Conservation (phyloP, 257 asterid species). For the Solanum megistacrolobum region DNA sequence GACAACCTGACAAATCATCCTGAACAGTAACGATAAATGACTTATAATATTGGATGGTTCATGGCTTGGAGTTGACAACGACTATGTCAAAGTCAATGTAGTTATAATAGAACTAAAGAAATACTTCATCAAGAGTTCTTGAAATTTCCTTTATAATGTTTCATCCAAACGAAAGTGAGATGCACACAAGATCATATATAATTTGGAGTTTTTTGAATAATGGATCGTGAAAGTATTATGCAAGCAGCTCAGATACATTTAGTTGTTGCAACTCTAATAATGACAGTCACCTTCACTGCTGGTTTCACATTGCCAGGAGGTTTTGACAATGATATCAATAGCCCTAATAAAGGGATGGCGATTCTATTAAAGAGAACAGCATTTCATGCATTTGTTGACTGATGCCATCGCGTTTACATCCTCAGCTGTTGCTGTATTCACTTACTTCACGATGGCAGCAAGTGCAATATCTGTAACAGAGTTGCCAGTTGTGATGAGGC, state of each 20-base stretch:
- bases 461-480: background rate
- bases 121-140: background rate
- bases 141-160: background rate
- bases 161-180: background rate
- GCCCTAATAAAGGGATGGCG: background rate
- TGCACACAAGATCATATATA: background rate
- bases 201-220: background rate
- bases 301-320: constrained; percentile 18
- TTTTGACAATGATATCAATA: background rate
- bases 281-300: constrained; percentile 8
- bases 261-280: background rate
- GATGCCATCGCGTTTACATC: background rate
- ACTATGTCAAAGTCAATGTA: background rate
- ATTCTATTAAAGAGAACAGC: background rate
- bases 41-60: background rate
- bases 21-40: background rate
- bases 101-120: background rate
- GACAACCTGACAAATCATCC: background rate
- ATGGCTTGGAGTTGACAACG: background rate
- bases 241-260: background rate
- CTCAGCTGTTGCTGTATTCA: background rate
- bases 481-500: background rate
- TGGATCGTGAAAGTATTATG: background rate
- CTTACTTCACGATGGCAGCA: background rate
- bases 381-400: background rate